Evolutionary conservation across 345 rosid species (phyloP).

Genomic region (Raphanus sativus): DNA sequence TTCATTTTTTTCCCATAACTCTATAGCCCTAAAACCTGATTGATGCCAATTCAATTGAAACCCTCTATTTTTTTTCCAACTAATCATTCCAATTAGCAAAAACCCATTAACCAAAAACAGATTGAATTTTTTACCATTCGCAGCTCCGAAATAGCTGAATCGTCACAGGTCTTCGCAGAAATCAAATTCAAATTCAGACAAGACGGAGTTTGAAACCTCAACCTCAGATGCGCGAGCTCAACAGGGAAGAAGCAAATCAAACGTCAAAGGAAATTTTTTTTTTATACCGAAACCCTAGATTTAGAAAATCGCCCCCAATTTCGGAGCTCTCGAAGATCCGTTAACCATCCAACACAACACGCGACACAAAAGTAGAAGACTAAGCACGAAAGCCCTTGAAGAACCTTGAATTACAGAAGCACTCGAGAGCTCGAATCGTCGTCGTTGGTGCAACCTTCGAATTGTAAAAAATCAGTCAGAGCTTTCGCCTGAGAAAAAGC

Average conservation of each 20-base stretch:
- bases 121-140: constrained; percentile 23
- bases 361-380: not conserved
- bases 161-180: not conserved
- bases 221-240: constrained; percentile 13
- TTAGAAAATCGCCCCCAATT: constrained; percentile 14
- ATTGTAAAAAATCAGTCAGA: not conserved
- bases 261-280: not conserved
- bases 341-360: constrained; percentile 13
- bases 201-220: not conserved
- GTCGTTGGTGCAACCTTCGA: not conserved
- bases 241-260: not conserved
- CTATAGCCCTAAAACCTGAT: constrained; percentile 17
- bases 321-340: constrained; percentile 24
- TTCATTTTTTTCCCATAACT: not conserved
- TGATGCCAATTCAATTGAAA: constrained; percentile 12
- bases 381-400: not conserved
- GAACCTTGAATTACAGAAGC: constrained; percentile 9
- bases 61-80: not conserved
- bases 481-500: constrained; percentile 17
- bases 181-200: constrained; percentile 8
- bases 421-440: constrained; percentile 6
- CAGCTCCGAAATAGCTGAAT: constrained; percentile 16
- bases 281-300: constrained; percentile 34
- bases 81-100: constrained; percentile 1
- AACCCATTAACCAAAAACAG: not conserved